Evolutionary conservation across 768 basidiomycete genomes (phyloP), one percentile per base, ranked within the genome.

Genomic region (Kwoniella bestiolae): DNA sequence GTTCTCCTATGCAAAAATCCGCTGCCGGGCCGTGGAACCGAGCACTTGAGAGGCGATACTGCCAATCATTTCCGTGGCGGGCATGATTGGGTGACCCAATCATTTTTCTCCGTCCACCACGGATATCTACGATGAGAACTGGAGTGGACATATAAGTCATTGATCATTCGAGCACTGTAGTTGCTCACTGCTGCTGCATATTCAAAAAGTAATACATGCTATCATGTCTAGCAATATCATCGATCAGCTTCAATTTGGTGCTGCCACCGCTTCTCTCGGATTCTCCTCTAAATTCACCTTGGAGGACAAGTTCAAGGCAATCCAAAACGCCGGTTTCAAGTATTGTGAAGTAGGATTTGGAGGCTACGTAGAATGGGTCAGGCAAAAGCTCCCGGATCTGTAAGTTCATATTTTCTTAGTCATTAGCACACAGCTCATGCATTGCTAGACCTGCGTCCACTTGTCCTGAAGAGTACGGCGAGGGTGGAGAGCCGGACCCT

Each of bases 401-500:
- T 64, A 44, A 5, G 63, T 21, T 18, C 9, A 47, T 18, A 14
- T 8, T 5, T 46, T 18, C 14, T 7, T 23, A 5, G 14, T 18
- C 5, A 18, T 23, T 7, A 16, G 18, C 3, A 31, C 21, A 5
- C 29, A 31, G 16, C 16, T 29, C 31, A 16, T 12, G 9, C 9
- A 1, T 3, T 58, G 44, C 16, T 26, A 69, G 68, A 2, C 68
- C 68, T 32, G 16, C 41, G 4, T 56, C 51, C 23, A 65, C 58
- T 21, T 53, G 58, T 41, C 68, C 63, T 2, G 34, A 26, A 16
- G 58, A 49, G 16, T 69, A 46, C 34, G 31, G 26, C n/a, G 63
- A 64, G 44, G 68, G 29, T 25, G 63, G 35, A 16, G 68, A 69
- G 38, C 68, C 68, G n/a, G 68, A 69, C 31, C 68, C 68, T 3